Evolutionary conservation across 495 filamentous ascomycete species (phyloP), one percentile per base, ranked within the genome.

Genomic region (Penicillium samsonianum): DNA sequence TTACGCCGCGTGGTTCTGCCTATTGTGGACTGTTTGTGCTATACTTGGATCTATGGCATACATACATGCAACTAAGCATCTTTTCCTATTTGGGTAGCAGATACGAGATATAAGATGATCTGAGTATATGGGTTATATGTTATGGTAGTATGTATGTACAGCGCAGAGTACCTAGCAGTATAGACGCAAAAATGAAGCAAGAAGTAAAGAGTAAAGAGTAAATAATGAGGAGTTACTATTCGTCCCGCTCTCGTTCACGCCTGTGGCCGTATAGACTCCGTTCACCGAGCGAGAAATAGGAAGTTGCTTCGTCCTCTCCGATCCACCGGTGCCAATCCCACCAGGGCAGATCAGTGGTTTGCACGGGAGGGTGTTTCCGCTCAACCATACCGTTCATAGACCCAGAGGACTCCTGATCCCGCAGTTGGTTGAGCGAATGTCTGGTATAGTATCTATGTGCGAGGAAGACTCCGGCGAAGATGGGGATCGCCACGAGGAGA

Each of bases 271-370:
- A 55, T 43, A 47, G 51, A 50, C 50, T 58, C 50, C 62, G 66
- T 53, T 73, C 70, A 9, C 52, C 35, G 50, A 78, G 58, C 9
- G 73, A 65, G 46, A 69, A 67, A 53, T 76, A 76, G 3, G 54
- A 60, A n/a, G 60, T 22, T 20, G 45, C 50, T 31, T 71, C 65
- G 26, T 44, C 41, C 7, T 50, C 19, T 17, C 43, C 47, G 14
- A 42, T 60, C 73, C 73, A 75, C 61, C 70, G 61, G 6, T 63
- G 65, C 67, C 63, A 73, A 58, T 70, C 59, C 75, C 73, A 78
- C 75, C 75, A 76, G 23, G 69, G 61, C 14, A 63, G 53, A 22
- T 52, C 50, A 14, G 19, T 48, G 23, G 54, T 31, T 2, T 25
- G 50, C 7, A 19, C 6, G 3, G 52, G 50, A 17, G 49, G 25